Evolutionary conservation across 345 rosid species (phyloP).

Genomic region (Eucalyptus sp.): DNA sequence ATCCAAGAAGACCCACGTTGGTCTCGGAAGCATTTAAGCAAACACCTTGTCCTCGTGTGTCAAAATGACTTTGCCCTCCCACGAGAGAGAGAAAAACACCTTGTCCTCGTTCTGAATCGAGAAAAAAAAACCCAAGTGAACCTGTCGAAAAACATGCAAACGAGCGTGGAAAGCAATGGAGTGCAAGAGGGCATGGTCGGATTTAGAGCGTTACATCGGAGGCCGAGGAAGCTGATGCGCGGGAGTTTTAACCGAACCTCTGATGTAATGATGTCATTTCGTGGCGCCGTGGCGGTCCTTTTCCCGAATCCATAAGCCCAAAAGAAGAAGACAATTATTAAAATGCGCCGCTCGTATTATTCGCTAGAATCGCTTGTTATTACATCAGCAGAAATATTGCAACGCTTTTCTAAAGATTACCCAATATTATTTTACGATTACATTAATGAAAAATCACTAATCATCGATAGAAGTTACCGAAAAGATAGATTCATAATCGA

Average conservation of each 20-base stretch:
- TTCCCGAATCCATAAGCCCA: not conserved
- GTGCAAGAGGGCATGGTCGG: not conserved
- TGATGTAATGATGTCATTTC: not conserved
- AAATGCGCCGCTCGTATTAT: not conserved
- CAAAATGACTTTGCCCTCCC: not conserved
- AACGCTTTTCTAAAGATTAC: not conserved
- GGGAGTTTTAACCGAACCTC: not conserved
- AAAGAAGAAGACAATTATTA: not conserved
- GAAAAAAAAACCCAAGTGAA: not conserved
- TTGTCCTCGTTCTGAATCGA: not conserved
- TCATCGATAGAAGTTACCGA: not conserved
- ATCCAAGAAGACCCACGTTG: not conserved
- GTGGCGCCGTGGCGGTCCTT: not conserved
- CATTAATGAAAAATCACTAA: not conserved
- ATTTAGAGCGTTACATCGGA: not conserved
- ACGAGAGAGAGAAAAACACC: not conserved
- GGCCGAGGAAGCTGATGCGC: not conserved
- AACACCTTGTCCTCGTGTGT: not conserved
- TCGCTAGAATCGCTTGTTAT: not conserved
- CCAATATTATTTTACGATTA: not conserved
- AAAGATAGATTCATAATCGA: not conserved
- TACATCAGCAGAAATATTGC: not conserved
- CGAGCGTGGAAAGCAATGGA: not conserved
- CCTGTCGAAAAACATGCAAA: not conserved
- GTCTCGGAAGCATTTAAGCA: not conserved